phyloP scores from a whole-genome alignment of 352 stramenopile genomes.

The Phytopythium oedochilum region DNA sequence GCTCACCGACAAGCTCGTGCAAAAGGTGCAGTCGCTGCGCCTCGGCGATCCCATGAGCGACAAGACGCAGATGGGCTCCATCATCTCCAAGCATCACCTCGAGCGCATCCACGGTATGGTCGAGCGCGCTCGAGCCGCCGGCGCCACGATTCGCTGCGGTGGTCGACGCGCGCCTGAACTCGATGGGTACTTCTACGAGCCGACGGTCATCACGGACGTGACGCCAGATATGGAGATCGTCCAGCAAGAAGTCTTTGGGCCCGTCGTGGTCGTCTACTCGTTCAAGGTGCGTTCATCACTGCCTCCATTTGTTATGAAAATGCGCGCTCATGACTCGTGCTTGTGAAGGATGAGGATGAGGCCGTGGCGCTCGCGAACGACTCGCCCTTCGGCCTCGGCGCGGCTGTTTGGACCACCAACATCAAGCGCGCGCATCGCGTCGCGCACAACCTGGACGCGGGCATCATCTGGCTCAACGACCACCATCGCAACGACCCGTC shows the following conservation, averaged over 20 bases:
- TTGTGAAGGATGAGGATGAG: conserved; percentile 59
- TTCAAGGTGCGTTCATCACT: conserved; percentile 21
- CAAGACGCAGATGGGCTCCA: conserved; percentile 58
- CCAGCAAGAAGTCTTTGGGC: conserved; percentile 86
- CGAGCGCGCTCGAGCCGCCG: conserved; percentile 66
- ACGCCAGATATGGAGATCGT: conserved; percentile 71
- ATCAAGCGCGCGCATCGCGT: conserved; percentile 77
- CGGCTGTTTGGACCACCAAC: conserved; percentile 83
- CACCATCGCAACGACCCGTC: conserved; percentile 54
- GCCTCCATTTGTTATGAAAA: neutral
- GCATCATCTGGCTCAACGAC: conserved; percentile 91
- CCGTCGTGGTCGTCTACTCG: conserved; percentile 51
- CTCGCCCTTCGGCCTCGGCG: conserved; percentile 76
- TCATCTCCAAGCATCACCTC: conserved; percentile 55
- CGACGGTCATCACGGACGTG: conserved; percentile 87
- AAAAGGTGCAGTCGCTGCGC: conserved; percentile 47
- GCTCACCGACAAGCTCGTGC: conserved; percentile 57
- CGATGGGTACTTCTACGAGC: conserved; percentile 88
- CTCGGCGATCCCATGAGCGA: conserved; percentile 49
- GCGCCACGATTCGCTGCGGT: conserved; percentile 69
- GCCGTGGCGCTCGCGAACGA: conserved; percentile 76
- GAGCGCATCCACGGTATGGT: conserved; percentile 72
- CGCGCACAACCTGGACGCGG: conserved; percentile 74
- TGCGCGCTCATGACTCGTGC: neutral
- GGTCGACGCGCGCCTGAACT: conserved; percentile 48